Percentiles rank a stretch among this genome's conserved stretches.
These are phyloP conservation scores for Bryoerythrophyllum caledonicum DNA, from an alignment of 225 moss, liverwort and hornwort species.

Conservation along the genomic window DNA sequence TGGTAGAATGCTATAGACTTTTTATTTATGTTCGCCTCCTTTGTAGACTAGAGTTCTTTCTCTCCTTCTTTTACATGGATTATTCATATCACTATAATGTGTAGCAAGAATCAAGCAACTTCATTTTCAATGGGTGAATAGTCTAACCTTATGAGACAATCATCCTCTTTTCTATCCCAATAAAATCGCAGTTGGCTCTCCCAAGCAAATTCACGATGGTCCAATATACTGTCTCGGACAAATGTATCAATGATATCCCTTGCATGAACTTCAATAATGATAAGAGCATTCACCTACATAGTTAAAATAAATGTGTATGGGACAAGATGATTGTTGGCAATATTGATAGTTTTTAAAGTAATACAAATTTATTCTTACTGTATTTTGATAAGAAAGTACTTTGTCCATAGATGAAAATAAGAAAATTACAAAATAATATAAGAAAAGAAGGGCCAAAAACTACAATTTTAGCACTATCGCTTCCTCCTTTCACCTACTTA, in stretches of 20 bases:
- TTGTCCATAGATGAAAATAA: no score
- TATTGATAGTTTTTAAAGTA: no score
- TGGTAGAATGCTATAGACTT: no score
- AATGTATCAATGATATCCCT: constrained; percentile 86
- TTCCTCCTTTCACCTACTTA: no score
- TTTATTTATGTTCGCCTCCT: no score
- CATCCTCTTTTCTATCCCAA: constrained; percentile 69
- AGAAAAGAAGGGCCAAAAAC: no score
- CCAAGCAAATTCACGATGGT: constrained; percentile 90
- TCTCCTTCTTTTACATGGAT: no score
- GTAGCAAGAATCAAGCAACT: not conserved
- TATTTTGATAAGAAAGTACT: no score
- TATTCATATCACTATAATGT: not conserved
- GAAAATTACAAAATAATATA: no score
- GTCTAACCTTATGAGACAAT: constrained; percentile 63
- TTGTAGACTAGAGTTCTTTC: no score
- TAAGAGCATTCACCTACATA: constrained; percentile 75
- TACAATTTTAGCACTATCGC: no score
- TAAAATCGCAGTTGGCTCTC: constrained; percentile 90
- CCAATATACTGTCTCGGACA: constrained; percentile 86
- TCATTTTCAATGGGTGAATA: not conserved
- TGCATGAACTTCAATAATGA: constrained; percentile 91
- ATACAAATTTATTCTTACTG: no score
- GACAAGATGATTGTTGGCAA: not conserved
- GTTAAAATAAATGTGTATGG: not conserved